A percentile compares a stretch with the other conserved stretches of the same genome.
These are phyloP conservation scores for Xylariaceae sp. DNA, from an alignment of 2,329 filamentous ascomycete species.

Conservation along the genomic window DNA sequence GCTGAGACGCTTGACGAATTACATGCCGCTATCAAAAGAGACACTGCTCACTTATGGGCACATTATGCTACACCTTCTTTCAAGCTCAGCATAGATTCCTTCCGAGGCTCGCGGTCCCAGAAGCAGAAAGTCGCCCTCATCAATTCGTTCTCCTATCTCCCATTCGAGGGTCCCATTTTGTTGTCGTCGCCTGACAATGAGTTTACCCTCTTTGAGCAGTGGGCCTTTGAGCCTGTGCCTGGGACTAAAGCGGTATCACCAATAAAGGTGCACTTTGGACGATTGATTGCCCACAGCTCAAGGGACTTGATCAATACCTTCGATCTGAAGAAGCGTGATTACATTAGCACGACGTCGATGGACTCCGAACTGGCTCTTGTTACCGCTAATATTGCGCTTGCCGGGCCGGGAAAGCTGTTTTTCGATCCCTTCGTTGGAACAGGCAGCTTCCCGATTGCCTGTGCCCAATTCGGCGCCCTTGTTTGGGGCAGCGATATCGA, in stretches of 20 bases:
- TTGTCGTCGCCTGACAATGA: conserved; percentile 70
- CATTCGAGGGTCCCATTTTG: conserved; percentile 70
- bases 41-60: conserved; percentile 62
- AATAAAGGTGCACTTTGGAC: conserved; percentile 64
- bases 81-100: conserved; percentile 81
- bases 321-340: conserved; percentile 86
- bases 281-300: conserved; percentile 62
- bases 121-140: conserved; percentile 69
- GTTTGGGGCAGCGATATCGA: conserved; percentile 91
- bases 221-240: conserved; percentile 52
- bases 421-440: conserved; percentile 97
- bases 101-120: conserved; percentile 64
- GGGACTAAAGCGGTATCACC: conserved; percentile 48
- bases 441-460: conserved; percentile 86
- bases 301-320: conserved; percentile 68
- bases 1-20: conserved; percentile 64
- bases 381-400: conserved; percentile 85
- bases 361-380: conserved; percentile 88
- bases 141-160: conserved; percentile 74
- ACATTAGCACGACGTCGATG: conserved; percentile 97
- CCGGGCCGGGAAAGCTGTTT: conserved; percentile 76
- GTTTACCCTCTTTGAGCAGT: conserved; percentile 82
- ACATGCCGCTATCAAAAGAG: conserved; percentile 58
- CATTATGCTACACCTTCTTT: conserved; percentile 65
- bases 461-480: conserved; percentile 81